A percentile compares a stretch with the other conserved stretches of the same genome.
These are phyloP conservation scores for Fusarium scirpi DNA, from an alignment of 2,329 filamentous ascomycete genomes.

Conservation along the genomic window DNA sequence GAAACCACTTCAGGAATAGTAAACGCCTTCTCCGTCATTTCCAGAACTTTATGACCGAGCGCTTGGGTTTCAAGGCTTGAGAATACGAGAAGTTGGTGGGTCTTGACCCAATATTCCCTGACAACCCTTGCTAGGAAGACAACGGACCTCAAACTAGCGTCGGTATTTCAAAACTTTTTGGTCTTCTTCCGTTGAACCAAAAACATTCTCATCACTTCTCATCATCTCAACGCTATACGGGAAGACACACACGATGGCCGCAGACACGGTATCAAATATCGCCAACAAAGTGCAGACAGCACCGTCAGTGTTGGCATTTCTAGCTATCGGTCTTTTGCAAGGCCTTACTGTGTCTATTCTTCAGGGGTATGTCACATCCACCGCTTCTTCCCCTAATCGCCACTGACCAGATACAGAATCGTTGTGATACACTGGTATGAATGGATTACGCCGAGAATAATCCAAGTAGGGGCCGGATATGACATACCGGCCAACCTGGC, in stretches of 20 bases:
- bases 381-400: neutral
- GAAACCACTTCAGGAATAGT: neutral
- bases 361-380: neutral
- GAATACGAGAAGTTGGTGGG: neutral
- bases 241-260: neutral
- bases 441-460: neutral
- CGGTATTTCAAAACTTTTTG: neutral
- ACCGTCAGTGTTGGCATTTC: neutral
- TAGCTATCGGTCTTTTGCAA: neutral
- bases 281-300: neutral
- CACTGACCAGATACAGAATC: neutral
- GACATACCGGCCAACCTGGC: neutral
- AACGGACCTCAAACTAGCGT: neutral
- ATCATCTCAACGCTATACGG: neutral
- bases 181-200: neutral
- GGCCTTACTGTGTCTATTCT: neutral
- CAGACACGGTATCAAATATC: neutral
- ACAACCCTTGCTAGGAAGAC: neutral
- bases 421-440: constrained; percentile 9
- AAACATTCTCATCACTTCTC: neutral
- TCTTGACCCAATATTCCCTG: neutral
- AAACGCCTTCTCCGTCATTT: neutral
- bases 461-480: constrained; percentile 1
- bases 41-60: neutral
- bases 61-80: neutral